A percentile compares a stretch with the other conserved stretches of the same genome.
phyloP scores from a whole-genome alignment of 2,329 filamentous ascomycete genomes.

The Scedosporium apiospermum region DNA sequence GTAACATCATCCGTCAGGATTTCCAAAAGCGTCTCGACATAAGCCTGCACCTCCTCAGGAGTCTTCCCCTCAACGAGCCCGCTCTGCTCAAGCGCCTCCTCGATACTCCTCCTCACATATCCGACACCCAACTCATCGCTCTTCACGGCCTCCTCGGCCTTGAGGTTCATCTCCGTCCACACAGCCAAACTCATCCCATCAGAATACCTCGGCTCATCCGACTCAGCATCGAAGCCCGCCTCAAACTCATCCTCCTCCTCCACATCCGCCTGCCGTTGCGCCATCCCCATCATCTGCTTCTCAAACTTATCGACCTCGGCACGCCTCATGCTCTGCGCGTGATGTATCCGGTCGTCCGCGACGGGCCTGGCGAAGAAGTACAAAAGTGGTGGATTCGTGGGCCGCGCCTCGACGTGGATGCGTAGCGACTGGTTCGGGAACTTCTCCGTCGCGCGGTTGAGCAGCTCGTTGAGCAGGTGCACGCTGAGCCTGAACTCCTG shows the following conservation, averaged over 20 bases:
- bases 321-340: conserved; percentile 61
- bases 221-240: conserved; percentile 1
- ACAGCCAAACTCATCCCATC: conserved; percentile 22
- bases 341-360: conserved; percentile 57
- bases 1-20: conserved; percentile 24
- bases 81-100: conserved; percentile 44
- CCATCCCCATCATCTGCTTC: conserved; percentile 45
- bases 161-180: conserved; percentile 45
- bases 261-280: conserved; percentile 19
- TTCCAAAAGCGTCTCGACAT: conserved; percentile 40
- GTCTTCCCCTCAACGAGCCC: conserved; percentile 38
- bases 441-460: conserved; percentile 63
- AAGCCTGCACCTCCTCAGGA: conserved; percentile 33
- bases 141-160: conserved; percentile 47
- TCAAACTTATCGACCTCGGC: conserved; percentile 62
- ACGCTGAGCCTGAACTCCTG: conserved; percentile 79
- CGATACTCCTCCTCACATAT: conserved; percentile 43
- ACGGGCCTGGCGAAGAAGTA: conserved; percentile 89
- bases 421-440: conserved; percentile 72
- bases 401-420: conserved; percentile 71
- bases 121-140: conserved; percentile 44
- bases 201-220: conserved; percentile 12
- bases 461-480: conserved; percentile 64
- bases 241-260: conserved; percentile 8
- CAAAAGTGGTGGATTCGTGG: conserved; percentile 54